These are phyloP conservation scores for Moricandia arvensis DNA, from an alignment of 345 rosid species.

Conservation along the genomic window DNA sequence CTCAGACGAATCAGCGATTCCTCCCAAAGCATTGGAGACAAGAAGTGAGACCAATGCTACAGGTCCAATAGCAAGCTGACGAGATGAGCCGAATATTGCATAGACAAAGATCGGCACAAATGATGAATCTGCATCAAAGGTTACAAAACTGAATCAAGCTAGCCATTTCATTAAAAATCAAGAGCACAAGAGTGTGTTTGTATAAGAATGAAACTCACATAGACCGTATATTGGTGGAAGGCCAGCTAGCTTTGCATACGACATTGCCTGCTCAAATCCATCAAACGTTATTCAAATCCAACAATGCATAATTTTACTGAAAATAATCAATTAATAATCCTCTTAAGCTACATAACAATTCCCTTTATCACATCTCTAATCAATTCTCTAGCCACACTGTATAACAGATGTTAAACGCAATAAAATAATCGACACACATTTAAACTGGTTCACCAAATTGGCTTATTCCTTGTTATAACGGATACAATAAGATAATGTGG, in stretches of 20 bases:
- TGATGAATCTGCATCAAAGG: constrained; percentile 69
- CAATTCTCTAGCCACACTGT: background rate
- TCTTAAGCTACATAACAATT: constrained; percentile 9
- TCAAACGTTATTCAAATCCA: constrained; percentile 4
- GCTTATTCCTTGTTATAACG: background rate
- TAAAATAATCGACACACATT: no score
- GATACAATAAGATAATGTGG: no score
- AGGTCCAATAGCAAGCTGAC: constrained; percentile 98
- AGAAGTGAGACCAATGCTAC: constrained; percentile 98
- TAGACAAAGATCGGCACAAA: constrained; percentile 92
- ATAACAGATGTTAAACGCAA: no score
- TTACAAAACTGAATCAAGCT: constrained; percentile 3
- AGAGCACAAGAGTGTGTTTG: background rate
- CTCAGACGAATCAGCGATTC: constrained; percentile 69
- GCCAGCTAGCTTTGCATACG: constrained; percentile 97
- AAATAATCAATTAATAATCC: background rate
- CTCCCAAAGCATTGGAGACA: constrained; percentile 81
- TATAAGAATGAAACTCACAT: constrained; percentile 58
- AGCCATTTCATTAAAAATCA: background rate
- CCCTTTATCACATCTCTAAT: background rate
- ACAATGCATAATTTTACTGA: background rate
- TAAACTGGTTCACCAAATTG: background rate
- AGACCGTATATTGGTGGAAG: constrained; percentile 88
- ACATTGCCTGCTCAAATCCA: constrained; percentile 84
- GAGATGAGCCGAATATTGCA: constrained; percentile 88